These are phyloP conservation scores for Furculomyces boomerangus DNA, from an alignment of 371 early-diverging fungal species.

Conservation along the genomic window DNA sequence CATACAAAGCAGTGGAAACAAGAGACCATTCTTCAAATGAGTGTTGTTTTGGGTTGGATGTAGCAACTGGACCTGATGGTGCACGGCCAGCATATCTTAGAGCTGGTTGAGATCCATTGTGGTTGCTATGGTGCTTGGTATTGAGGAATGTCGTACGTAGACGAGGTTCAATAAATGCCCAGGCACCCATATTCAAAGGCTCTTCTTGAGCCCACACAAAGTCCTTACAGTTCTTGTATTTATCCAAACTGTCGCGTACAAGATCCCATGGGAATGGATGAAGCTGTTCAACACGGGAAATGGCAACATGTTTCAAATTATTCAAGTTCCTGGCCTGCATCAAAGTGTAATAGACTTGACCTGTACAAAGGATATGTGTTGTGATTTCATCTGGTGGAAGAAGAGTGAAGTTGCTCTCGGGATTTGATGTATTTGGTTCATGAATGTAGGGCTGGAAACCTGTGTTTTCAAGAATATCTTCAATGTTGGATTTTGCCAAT, in stretches of 20 bases:
- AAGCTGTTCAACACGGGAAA: slow-evolving; percentile 82
- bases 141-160: slow-evolving; percentile 18
- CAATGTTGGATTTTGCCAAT: slow-evolving; percentile 45
- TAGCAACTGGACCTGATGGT: slow-evolving; percentile 85
- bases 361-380: slow-evolving; percentile 67
- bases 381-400: slow-evolving; percentile 26
- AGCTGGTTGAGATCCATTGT: background rate
- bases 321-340: background rate
- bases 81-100: slow-evolving; percentile 72
- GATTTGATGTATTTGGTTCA: slow-evolving; percentile 21
- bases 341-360: slow-evolving; percentile 65
- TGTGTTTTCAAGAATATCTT: slow-evolving; percentile 73
- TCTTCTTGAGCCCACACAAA: slow-evolving; percentile 92
- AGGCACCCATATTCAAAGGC: slow-evolving; percentile 83
- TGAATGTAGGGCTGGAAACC: slow-evolving; percentile 60
- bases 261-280: slow-evolving; percentile 73
- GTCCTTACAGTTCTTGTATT: slow-evolving; percentile 44
- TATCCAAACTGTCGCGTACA: slow-evolving; percentile 37
- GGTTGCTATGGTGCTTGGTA: background rate
- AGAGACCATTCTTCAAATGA: slow-evolving; percentile 75
- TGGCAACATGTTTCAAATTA: slow-evolving; percentile 29
- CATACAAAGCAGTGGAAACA: slow-evolving; percentile 65
- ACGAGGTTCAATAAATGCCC: slow-evolving; percentile 69
- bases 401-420: background rate
- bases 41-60: slow-evolving; percentile 94